Conservation (phyloP, 805 yeast genomes). For the Saccharomyces kudriavzevii region DNA sequence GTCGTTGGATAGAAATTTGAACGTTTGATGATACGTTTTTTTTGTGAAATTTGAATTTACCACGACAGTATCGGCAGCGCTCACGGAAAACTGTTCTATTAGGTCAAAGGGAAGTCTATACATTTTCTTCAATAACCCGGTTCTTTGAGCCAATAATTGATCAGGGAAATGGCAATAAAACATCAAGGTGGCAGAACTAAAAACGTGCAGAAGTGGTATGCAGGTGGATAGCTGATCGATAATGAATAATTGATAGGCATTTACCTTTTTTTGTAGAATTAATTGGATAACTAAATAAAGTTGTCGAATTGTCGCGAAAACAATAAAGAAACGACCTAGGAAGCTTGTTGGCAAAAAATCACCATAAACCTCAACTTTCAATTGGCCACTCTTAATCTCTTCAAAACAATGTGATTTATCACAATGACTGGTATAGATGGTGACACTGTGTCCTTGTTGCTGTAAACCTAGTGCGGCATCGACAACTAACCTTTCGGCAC, state of each 20-base stretch:
- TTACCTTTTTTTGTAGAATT: conserved; percentile 36
- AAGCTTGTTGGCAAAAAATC: conserved; percentile 73
- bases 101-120: conserved; percentile 79
- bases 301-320: conserved; percentile 81
- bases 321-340: conserved; percentile 59
- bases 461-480: conserved; percentile 90
- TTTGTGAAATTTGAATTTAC: conserved; percentile 87
- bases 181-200: conserved; percentile 42
- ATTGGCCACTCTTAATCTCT: conserved; percentile 55
- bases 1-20: conserved; percentile 32
- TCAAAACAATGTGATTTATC: conserved; percentile 84
- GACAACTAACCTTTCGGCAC: conserved; percentile 94
- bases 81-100: conserved; percentile 76
- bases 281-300: conserved; percentile 51
- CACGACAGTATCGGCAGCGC: conserved; percentile 65
- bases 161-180: conserved; percentile 98
- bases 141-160: conserved; percentile 58
- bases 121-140: conserved; percentile 44
- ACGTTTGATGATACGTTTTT: conserved; percentile 57
- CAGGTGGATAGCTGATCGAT: conserved; percentile 86
- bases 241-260: conserved; percentile 59
- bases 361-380: conserved; percentile 69
- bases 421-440: conserved; percentile 83
- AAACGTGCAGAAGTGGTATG: conserved; percentile 52
- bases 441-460: conserved; percentile 51